These are phyloP conservation scores for Pistacia integerrima DNA, from an alignment of 345 rosid species.

Conservation along the genomic window DNA sequence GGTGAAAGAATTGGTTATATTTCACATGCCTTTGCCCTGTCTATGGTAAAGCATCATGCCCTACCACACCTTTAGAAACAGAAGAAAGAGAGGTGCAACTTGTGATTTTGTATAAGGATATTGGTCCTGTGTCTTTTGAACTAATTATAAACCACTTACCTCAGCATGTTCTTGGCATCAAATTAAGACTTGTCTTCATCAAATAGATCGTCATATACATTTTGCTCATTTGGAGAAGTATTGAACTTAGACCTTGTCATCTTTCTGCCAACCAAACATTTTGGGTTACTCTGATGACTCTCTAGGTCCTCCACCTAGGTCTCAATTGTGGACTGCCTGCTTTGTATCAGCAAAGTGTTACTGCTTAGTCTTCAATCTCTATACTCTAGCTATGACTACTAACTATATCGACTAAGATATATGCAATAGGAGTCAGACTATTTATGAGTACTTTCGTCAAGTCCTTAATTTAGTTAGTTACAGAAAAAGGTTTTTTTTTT, in stretches of 20 bases:
- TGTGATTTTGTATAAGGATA: neutral
- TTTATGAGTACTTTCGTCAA: neutral
- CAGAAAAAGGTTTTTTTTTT: neutral
- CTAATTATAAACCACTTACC: neutral
- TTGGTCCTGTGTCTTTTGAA: neutral
- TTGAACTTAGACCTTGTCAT: constrained; percentile 35
- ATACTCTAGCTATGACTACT: neutral
- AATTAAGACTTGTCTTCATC: constrained; percentile 13
- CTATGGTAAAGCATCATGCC: constrained; percentile 33
- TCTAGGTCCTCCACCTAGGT: constrained; percentile 5
- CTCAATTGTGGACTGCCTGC: constrained; percentile 15
- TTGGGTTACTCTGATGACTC: neutral
- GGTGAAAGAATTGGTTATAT: constrained; percentile 36
- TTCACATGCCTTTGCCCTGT: constrained; percentile 49
- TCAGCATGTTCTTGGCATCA: constrained; percentile 23
- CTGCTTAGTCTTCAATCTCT: neutral
- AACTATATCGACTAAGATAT: neutral
- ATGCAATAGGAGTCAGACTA: neutral
- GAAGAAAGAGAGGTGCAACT: neutral
- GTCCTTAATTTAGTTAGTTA: neutral
- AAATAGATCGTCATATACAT: neutral
- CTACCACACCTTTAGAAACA: constrained; percentile 31
- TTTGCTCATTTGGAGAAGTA: constrained; percentile 17
- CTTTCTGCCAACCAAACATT: constrained; percentile 19
- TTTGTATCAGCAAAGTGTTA: neutral